A percentile compares a stretch with the other conserved stretches of the same genome.
Evolutionary conservation across 768 basidiomycete genomes (phyloP).

Genomic region (Amanita fuliginea): DNA sequence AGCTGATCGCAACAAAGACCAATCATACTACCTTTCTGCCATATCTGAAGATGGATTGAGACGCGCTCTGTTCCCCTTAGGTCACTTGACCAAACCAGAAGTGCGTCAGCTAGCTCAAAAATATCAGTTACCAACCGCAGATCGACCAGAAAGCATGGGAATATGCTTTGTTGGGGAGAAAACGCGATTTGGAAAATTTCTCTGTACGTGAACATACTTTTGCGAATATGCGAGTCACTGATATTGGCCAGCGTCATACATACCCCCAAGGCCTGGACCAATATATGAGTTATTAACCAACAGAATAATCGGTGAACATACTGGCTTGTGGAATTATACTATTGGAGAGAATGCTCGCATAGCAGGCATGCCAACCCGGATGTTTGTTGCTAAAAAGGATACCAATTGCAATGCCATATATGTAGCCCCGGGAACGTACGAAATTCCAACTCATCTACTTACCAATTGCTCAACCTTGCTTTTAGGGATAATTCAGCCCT

Average conservation of each 20-base stretch:
- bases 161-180: constrained; percentile 90
- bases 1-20: constrained; percentile 66
- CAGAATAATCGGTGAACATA: constrained; percentile 44
- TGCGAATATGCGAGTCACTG: not conserved
- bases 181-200: constrained; percentile 57
- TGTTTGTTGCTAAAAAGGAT: constrained; percentile 76
- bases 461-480: not conserved
- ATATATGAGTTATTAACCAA: constrained; percentile 52
- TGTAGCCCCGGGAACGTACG: constrained; percentile 65
- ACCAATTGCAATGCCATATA: constrained; percentile 50
- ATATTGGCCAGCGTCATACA: constrained; percentile 42
- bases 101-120: constrained; percentile 63
- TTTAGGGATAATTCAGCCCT: constrained; percentile 53
- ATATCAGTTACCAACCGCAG: constrained; percentile 58
- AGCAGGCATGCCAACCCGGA: constrained; percentile 42
- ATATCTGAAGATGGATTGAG: constrained; percentile 55
- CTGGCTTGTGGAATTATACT: constrained; percentile 78
- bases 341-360: constrained; percentile 74
- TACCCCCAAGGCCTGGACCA: constrained; percentile 56
- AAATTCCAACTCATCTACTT: constrained; percentile 3
- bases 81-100: constrained; percentile 49
- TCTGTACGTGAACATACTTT: constrained; percentile 34
- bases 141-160: constrained; percentile 82
- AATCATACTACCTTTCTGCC: constrained; percentile 84
- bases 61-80: constrained; percentile 74